Evolutionary conservation across 345 rosid genomes (phyloP), one percentile per base, ranked within the genome.

Genomic region (Nasturtium officinale): DNA sequence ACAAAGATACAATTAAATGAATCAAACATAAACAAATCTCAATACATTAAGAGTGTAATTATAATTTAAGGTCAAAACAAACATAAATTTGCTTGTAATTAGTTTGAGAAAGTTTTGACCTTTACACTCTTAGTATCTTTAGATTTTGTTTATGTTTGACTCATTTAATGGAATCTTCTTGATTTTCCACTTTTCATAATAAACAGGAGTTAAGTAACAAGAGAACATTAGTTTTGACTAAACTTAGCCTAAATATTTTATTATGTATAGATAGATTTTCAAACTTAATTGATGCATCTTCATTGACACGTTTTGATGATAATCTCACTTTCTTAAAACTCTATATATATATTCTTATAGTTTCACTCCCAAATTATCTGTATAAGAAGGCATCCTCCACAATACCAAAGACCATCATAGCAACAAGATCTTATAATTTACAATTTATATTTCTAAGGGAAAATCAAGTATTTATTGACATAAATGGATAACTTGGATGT

Each of bases 231-330:
- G 13, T 56, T 65, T 46, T 32, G 28, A 37, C 72, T 47, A 57
- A 26, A 51, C 43, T 50, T 67, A 74, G 28, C 53, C 25, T 3
- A 48, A 23, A 48, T 13, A 2, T 20, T 60, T 60, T 60, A 67
- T 75, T 10, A 55, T 59, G 62, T 42, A 37, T 21, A 37, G 13
- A 61, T n/a, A 60, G 6, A 67, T 32, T 6, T 75, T 61, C 30
- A 75, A 51, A 74, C 17, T 67, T 42, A 29, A 30, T 42, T 21
- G 30, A 16, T 32, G 7, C 17, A 75, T 6, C 68, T 32, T 25
- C 20, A 42, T 23, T 67, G 64, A 75, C 69, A 75, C 68, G 63
- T 75, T 50, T 26, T 40, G 30, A 18, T 23, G 25, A 23, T 23
- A 23, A 23, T 23, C 25, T 23, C 25, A 23, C 25, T 23, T 23